Evolutionary conservation across 2,329 filamentous ascomycete species (phyloP).

Genomic region (Cladosporium halotolerans): DNA sequence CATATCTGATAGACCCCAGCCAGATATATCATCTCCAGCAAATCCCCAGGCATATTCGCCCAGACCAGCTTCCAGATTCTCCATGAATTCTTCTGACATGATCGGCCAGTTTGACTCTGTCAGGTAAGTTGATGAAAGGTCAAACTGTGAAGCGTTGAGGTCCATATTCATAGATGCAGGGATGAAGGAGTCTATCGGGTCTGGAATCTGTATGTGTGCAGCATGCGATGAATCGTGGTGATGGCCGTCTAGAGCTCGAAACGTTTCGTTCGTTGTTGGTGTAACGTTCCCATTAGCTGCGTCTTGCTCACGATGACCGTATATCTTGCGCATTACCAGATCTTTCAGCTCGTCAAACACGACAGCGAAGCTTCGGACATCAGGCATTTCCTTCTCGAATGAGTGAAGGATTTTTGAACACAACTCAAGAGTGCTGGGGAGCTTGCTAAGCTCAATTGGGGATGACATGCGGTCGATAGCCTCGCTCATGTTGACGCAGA

Average conservation of each 20-base stretch:
- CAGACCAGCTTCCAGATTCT: slow-evolving; percentile 2
- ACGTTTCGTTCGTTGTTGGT: no score
- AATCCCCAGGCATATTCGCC: slow-evolving; percentile 8
- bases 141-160: background rate
- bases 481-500: background rate
- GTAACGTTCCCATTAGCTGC: no score
- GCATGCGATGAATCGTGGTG: no score
- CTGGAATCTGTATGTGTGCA: no score
- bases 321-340: background rate
- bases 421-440: background rate
- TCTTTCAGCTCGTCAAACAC: slow-evolving; percentile 9
- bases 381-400: slow-evolving; percentile 8
- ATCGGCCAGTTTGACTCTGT: background rate
- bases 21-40: background rate
- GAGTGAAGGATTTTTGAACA: slow-evolving; percentile 5
- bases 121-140: background rate
- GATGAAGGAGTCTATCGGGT: no score
- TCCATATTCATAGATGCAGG: background rate
- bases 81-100: slow-evolving; percentile 6
- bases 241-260: no score
- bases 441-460: background rate
- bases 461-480: background rate
- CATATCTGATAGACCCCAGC: background rate
- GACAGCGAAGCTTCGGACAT: slow-evolving; percentile 7
- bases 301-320: background rate